Percentiles rank a stretch among this genome's conserved stretches.
Evolutionary conservation across 768 basidiomycete species (phyloP).

Genomic region (Kockovaella imperatae): DNA sequence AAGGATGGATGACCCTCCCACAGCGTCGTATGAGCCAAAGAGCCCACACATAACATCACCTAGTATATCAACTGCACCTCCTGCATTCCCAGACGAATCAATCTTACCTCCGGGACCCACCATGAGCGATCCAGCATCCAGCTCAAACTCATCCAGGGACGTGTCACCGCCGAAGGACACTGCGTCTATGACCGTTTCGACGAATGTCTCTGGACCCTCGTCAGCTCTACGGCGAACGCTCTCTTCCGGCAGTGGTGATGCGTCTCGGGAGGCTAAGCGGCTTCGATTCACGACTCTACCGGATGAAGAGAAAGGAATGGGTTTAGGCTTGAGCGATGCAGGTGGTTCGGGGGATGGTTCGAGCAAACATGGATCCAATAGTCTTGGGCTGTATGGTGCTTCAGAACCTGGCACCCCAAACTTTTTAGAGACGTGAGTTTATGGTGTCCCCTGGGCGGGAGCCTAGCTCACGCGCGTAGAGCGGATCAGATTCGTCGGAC

Average conservation of each 20-base stretch:
- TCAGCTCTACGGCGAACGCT: slow-evolving; percentile 18
- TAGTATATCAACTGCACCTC: not conserved
- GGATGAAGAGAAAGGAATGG: not conserved
- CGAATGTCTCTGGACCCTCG: too few species aligned
- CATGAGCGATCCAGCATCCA: too few species aligned
- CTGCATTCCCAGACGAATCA: not conserved
- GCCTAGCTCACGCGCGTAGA: slow-evolving; percentile 14
- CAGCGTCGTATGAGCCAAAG: too few species aligned
- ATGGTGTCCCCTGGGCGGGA: not conserved
- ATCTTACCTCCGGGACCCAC: not conserved
- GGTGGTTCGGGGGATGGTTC: slow-evolving; percentile 2
- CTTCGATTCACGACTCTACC: slow-evolving; percentile 13
- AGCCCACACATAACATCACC: not conserved
- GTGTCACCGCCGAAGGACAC: too few species aligned
- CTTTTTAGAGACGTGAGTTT: slow-evolving; percentile 40
- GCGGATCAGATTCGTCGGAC: slow-evolving; percentile 44
- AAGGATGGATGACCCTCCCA: too few species aligned
- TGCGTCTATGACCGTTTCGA: too few species aligned
- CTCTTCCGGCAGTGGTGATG: slow-evolving; percentile 4
- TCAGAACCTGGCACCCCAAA: slow-evolving; percentile 45
- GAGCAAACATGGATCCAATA: slow-evolving; percentile 4
- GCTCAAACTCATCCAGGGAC: not conserved
- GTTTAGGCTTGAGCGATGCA: not conserved
- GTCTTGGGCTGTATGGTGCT: slow-evolving; percentile 11
- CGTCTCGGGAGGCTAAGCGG: slow-evolving; percentile 12